Evolutionary conservation across 176 grass and related monocot species (phyloP).

Genomic region (Luzula sylvatica): DNA sequence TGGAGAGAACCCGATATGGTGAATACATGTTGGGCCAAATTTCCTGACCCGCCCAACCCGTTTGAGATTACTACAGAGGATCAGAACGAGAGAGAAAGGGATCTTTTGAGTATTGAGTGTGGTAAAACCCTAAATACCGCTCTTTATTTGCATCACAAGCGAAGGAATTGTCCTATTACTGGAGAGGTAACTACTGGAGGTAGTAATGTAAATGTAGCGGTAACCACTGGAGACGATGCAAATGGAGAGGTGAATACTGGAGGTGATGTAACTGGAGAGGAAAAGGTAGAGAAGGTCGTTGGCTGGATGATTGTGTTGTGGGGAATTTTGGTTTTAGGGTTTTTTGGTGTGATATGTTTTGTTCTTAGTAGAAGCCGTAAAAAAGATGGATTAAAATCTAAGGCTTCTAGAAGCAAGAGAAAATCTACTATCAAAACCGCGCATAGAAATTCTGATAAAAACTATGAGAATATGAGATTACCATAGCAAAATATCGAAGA

Average conservation of each 20-base stretch:
- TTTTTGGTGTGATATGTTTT: constrained; percentile 52
- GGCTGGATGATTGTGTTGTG: constrained; percentile 53
- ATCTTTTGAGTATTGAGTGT: constrained; percentile 90
- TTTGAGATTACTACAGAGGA: constrained; percentile 31
- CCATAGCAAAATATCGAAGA: too few species aligned
- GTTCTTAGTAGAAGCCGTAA: constrained; percentile 49
- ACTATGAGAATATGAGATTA: neutral
- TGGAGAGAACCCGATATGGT: constrained; percentile 74
- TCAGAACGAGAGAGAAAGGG: constrained; percentile 48
- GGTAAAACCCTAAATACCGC: constrained; percentile 68
- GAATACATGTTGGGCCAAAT: constrained; percentile 80
- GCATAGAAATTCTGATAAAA: neutral
- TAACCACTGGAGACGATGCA: neutral
- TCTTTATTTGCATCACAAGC: constrained; percentile 65
- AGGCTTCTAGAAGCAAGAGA: constrained; percentile 50
- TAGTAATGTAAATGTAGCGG: constrained; percentile 14
- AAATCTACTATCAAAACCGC: constrained; percentile 1
- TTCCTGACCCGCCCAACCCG: constrained; percentile 87
- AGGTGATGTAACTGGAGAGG: neutral
- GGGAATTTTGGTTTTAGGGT: constrained; percentile 46
- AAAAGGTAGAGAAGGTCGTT: constrained; percentile 17
- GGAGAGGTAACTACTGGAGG: constrained; percentile 14
- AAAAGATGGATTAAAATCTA: constrained; percentile 39
- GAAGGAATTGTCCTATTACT: constrained; percentile 37
- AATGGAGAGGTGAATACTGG: constrained; percentile 14